These are phyloP conservation scores for Stephania japonica DNA, from an alignment of 164 flowering plant genomes.

Conservation along the genomic window DNA sequence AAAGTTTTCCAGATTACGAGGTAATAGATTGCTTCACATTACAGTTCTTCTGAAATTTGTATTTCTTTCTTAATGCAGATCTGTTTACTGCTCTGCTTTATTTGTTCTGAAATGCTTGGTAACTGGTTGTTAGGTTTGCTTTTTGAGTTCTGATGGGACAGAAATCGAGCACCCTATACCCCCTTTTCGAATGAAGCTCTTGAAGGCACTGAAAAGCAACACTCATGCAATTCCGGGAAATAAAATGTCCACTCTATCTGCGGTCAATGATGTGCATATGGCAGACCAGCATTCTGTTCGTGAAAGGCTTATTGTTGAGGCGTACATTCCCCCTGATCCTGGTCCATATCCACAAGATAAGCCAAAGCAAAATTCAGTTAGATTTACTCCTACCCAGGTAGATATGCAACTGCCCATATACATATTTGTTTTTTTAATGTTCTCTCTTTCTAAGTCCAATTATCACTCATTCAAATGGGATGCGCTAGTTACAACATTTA, in stretches of 20 bases:
- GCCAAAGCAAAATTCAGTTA: conserved; percentile 85
- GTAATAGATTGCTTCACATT: conserved; percentile 30
- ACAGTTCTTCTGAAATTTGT: background rate
- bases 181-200: conserved; percentile 76
- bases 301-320: conserved; percentile 71
- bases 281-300: conserved; percentile 31
- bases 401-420: background rate
- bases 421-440: background rate
- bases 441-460: background rate
- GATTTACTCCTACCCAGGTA: conserved; percentile 96
- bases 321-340: conserved; percentile 85
- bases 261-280: conserved; percentile 28
- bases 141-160: conserved; percentile 65
- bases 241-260: conserved; percentile 30
- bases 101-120: background rate
- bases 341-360: conserved; percentile 99
- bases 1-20: conserved; percentile 68
- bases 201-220: conserved; percentile 46
- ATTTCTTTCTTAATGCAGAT: background rate
- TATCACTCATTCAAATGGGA: background rate
- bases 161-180: conserved; percentile 56
- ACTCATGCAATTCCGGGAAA: conserved; percentile 59
- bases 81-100: background rate
- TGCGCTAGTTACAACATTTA: background rate
- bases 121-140: conserved; percentile 44